Evolutionary conservation across 2,329 filamentous ascomycete species (phyloP).

Genomic region (Aaosphaeria arxii): DNA sequence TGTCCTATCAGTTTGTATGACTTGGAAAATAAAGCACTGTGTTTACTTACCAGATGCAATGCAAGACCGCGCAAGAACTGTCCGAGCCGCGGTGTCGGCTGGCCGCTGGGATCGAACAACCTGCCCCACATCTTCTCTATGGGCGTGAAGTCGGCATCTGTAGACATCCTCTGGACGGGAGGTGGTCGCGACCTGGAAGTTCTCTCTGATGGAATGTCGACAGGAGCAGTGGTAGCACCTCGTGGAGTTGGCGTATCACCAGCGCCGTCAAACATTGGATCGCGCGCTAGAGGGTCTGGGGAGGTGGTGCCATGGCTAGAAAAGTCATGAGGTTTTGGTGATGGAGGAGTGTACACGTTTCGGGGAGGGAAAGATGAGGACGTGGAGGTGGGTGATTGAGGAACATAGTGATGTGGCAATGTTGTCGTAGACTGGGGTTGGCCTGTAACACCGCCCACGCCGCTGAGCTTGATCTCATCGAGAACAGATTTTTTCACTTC

Average conservation of each 20-base stretch:
- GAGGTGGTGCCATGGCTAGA: conserved; percentile 30
- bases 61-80: conserved; percentile 73
- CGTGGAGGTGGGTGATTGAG: conserved; percentile 44
- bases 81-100: conserved; percentile 64
- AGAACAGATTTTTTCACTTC: conserved; percentile 49
- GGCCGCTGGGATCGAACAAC: conserved; percentile 66
- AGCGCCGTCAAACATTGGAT: conserved; percentile 28
- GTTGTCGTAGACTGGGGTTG: conserved; percentile 28
- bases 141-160: conserved; percentile 34
- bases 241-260: conserved; percentile 28
- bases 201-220: conserved; percentile 21
- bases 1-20: conserved; percentile 6
- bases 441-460: conserved; percentile 19
- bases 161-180: conserved; percentile 25
- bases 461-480: conserved; percentile 47
- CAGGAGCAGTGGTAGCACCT: conserved; percentile 19
- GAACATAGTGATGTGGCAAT: conserved; percentile 33
- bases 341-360: conserved; percentile 55
- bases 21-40: neutral
- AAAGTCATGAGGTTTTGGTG: conserved; percentile 41
- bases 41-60: conserved; percentile 62
- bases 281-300: conserved; percentile 31
- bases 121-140: conserved; percentile 72
- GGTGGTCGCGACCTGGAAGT: conserved; percentile 21
- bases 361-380: conserved; percentile 48